Percentiles rank a stretch among this genome's conserved stretches.
phyloP scores from a whole-genome alignment of 2,329 filamentous ascomycete species.

The Penicillium glabrum region DNA sequence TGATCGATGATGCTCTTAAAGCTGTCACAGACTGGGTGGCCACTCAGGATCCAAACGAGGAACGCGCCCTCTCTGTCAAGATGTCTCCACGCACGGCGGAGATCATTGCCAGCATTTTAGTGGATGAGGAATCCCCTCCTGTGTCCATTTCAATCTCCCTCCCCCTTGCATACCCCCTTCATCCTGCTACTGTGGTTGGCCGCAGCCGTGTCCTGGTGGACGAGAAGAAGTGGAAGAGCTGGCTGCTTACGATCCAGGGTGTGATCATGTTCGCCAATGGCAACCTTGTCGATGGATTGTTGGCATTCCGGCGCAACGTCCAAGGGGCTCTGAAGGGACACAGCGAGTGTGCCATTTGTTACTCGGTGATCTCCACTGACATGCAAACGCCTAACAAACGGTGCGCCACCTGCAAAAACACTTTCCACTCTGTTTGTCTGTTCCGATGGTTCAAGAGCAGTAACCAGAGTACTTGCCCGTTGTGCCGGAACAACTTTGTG shows the following conservation, averaged over 20 bases:
- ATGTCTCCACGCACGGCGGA: conserved; percentile 71
- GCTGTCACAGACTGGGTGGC: conserved; percentile 43
- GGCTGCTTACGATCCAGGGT: conserved; percentile 84
- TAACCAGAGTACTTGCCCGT: conserved; percentile 84
- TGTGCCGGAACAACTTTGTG: conserved; percentile 86
- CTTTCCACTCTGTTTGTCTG: conserved; percentile 86
- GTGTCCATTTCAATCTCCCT: conserved; percentile 81
- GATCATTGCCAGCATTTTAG: conserved; percentile 77
- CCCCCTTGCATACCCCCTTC: conserved; percentile 78
- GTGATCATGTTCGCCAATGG: conserved; percentile 93
- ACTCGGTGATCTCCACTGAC: conserved; percentile 86
- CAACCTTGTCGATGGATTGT: conserved; percentile 80
- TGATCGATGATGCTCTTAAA: conserved; percentile 41
- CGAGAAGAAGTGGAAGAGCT: conserved; percentile 89
- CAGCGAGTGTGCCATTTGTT: conserved; percentile 94
- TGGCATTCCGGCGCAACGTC: conserved; percentile 83
- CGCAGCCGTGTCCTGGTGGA: conserved; percentile 82
- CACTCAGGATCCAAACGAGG: conserved; percentile 50
- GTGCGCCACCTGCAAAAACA: conserved; percentile 88
- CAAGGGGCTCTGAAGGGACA: conserved; percentile 87
- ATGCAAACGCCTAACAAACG: conserved; percentile 88
- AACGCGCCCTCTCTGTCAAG: conserved; percentile 62
- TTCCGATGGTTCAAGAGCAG: conserved; percentile 98
- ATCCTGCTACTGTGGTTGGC: conserved; percentile 72
- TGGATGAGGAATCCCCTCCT: conserved; percentile 82